Conservation (phyloP, 768 basidiomycete genomes). For the Termitomyces sp. region DNA sequence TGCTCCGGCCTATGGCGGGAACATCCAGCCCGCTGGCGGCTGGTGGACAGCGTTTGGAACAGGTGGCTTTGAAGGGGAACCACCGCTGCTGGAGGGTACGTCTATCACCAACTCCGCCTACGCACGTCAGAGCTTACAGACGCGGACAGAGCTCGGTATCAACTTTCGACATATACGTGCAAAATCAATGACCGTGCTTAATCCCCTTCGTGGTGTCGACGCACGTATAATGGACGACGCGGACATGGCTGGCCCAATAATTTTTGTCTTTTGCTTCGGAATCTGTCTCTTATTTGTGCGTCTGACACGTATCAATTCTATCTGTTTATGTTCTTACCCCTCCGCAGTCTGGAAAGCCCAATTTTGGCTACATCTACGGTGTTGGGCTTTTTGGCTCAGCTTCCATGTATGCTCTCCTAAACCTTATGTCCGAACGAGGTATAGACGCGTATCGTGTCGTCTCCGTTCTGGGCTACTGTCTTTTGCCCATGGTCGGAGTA, state of each 20-base stretch:
- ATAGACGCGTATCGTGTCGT: conserved; percentile 96
- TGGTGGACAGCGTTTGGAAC: conserved; percentile 99
- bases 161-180: conserved; percentile 95
- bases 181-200: conserved; percentile 94
- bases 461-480: conserved; percentile 94
- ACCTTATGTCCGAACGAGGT: conserved; percentile 92
- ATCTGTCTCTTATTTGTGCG: conserved; percentile 88
- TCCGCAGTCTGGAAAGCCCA: conserved; percentile 90
- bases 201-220: conserved; percentile 80
- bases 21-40: conserved; percentile 66
- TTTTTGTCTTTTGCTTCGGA: conserved; percentile 94
- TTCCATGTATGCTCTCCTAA: conserved; percentile 91
- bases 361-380: conserved; percentile 98
- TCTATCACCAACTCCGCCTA: conserved; percentile 1
- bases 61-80: conserved; percentile 93
- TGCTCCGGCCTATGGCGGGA: conserved; percentile 58
- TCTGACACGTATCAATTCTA: conserved; percentile 14
- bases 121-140: background rate
- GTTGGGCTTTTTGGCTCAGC: conserved; percentile 92
- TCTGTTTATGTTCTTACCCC: background rate
- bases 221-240: conserved; percentile 99
- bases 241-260: conserved; percentile 92
- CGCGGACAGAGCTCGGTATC: conserved; percentile 82
- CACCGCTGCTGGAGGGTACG: conserved; percentile 90
- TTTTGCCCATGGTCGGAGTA: conserved; percentile 95